Percentiles rank a stretch among this genome's conserved stretches.
These are phyloP conservation scores for Physcia stellaris DNA, from an alignment of 495 filamentous ascomycete genomes.

Conservation along the genomic window DNA sequence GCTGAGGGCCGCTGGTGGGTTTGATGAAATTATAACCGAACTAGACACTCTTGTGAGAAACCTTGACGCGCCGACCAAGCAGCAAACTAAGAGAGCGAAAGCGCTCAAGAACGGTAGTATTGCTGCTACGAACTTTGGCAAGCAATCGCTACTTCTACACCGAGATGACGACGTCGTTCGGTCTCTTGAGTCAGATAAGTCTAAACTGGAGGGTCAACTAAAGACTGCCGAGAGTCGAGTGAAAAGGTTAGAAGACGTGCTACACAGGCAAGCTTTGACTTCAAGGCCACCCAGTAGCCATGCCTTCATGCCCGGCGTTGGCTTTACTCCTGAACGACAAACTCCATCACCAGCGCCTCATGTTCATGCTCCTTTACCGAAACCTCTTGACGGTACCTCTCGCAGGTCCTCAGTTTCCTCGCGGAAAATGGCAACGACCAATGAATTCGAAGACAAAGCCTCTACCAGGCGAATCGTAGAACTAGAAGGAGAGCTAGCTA, in stretches of 20 bases:
- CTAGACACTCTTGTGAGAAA: constrained; percentile 50
- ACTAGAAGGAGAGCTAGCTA: constrained; percentile 66
- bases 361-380: constrained; percentile 33
- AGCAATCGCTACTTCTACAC: constrained; percentile 64
- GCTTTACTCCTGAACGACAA: constrained; percentile 12
- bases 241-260: constrained; percentile 79
- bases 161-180: constrained; percentile 67
- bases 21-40: constrained; percentile 37
- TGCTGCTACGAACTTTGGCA: constrained; percentile 66
- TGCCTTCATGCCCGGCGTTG: constrained; percentile 33
- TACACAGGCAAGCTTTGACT: constrained; percentile 72
- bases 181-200: constrained; percentile 63
- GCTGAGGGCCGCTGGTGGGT: constrained; percentile 29
- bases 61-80: constrained; percentile 55
- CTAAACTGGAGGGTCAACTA: constrained; percentile 63
- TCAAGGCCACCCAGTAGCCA: constrained; percentile 56
- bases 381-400: constrained; percentile 42
- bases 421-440: constrained; percentile 52
- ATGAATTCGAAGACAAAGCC: constrained; percentile 48
- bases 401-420: constrained; percentile 52
- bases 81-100: constrained; percentile 64
- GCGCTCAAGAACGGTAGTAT: constrained; percentile 95
- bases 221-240: constrained; percentile 85
- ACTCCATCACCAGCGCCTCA: constrained; percentile 19
- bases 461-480: constrained; percentile 56